Conservation (phyloP, 805 yeast genomes). For the Saccharomyces kudriavzevii region DNA sequence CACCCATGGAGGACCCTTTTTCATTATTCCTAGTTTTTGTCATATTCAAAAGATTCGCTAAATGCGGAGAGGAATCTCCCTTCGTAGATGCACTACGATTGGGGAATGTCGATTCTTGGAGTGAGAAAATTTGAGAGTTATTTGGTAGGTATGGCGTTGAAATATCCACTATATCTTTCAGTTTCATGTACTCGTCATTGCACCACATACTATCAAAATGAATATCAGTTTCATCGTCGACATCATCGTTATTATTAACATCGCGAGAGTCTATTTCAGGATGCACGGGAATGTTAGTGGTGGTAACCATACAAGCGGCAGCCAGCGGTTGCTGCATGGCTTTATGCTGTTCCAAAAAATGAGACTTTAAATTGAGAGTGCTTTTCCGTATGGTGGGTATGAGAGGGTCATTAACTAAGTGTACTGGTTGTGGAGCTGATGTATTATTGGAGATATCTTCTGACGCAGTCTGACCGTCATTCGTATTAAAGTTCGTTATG, state of each 20-base stretch:
- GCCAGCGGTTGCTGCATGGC: neutral
- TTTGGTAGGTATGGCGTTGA: neutral
- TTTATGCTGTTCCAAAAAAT: neutral
- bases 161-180: slow-evolving; percentile 15
- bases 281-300: neutral
- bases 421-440: neutral
- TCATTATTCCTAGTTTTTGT: neutral
- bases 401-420: neutral
- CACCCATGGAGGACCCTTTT: neutral
- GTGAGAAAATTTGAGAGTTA: slow-evolving; percentile 2
- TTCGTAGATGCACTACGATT: neutral
- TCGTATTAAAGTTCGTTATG: neutral
- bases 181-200: slow-evolving; percentile 27
- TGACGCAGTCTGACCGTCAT: neutral
- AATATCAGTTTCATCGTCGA: neutral
- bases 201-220: slow-evolving; percentile 48
- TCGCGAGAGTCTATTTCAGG: neutral
- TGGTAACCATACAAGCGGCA: neutral
- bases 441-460: neutral
- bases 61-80: neutral
- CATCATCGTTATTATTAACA: neutral
- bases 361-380: neutral
- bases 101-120: neutral
- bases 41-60: neutral
- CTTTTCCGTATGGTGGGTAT: neutral